Evolutionary conservation across 2,329 filamentous ascomycete species (phyloP), one percentile per base, ranked within the genome.

Genomic region (Epichloe hybrida): DNA sequence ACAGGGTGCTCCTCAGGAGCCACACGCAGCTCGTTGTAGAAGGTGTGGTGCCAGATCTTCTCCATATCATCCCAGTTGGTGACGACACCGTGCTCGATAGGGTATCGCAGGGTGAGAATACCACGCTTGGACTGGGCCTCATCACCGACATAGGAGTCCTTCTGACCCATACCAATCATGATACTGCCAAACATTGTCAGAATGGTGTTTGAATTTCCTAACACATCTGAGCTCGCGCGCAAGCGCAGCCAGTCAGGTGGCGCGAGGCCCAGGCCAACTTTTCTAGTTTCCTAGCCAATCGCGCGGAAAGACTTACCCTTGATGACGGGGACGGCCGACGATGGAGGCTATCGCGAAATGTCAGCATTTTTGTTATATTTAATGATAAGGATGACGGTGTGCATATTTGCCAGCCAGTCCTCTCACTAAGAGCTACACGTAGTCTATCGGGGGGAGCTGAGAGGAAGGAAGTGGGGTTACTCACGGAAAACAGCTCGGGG

Each of bases 61-160:
- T 97, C 93, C 93, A 97, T 97, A 75, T 97, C 93, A 74, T 98
- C 93, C 93, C 93, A 98, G 88, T 97, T 97, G 79, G 93, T 98
- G 71, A 98, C 93, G 67, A 98, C 93, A 93, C 93, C 93, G 84
- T 98, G 93, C 83, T 98, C 93, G 72, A 98, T 98, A 71, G 93
- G 93, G 79, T 98, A 98, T 80, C 93, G 86, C 72, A 98, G 83
- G 59, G 91, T 97, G 66, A 98, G 84, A 78, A 98, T 97, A 95
- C 93, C 93, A 93, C 93, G 91, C 90, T 98, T 98, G 72, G 93
- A 98, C 81, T 98, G 93, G 77, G 93, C 93, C 82, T 98, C 93
- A 78, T 98, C 93, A 82, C 93, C 93, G 66, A 98, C 93, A 71
- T 98, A 98, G 58, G 93, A 97, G 83, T 98, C 93, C 81, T 98